phyloP scores from a whole-genome alignment of 306 rosid species.

The Cucumis melo region DNA sequence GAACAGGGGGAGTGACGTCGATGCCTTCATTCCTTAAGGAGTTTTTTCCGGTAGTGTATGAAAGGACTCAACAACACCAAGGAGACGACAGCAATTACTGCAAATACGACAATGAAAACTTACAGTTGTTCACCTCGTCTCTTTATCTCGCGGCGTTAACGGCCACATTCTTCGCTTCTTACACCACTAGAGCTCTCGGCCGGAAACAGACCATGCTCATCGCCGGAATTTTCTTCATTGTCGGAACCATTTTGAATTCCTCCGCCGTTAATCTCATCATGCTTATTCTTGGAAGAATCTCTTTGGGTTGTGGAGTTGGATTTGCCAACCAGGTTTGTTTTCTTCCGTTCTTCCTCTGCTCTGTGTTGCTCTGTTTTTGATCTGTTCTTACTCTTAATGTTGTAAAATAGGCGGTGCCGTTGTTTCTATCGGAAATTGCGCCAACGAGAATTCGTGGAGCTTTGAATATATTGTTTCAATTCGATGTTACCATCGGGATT shows the following conservation, averaged over 20 bases:
- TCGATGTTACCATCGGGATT: conserved; percentile 70
- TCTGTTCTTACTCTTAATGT: not conserved
- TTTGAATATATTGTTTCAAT: conserved; percentile 69
- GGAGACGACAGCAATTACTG: conserved; percentile 18
- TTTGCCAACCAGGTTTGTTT: conserved; percentile 69
- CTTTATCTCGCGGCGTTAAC: conserved; percentile 18
- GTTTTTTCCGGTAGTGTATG: conserved; percentile 16
- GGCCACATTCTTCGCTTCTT: conserved; percentile 16
- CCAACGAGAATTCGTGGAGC: conserved; percentile 95
- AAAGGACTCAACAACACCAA: not conserved
- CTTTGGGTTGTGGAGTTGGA: conserved; percentile 75
- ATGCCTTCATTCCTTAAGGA: conserved; percentile 17
- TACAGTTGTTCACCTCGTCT: conserved; percentile 22
- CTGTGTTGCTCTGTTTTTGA: too few relatives aligned
- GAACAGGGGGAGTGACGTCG: conserved; percentile 21
- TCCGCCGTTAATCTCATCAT: conserved; percentile 20
- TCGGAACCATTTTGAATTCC: conserved; percentile 40
- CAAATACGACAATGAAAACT: conserved; percentile 15
- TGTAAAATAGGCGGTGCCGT: conserved; percentile 63
- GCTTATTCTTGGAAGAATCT: conserved; percentile 51
- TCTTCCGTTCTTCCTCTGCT: not conserved
- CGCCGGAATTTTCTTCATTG: conserved; percentile 50
- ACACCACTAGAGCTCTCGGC: conserved; percentile 25
- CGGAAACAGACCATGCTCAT: conserved; percentile 51
- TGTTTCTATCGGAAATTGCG: conserved; percentile 85